Conservation (phyloP, 192 early-diverging fungal species). For the Pecoramyces ruminantium region DNA sequence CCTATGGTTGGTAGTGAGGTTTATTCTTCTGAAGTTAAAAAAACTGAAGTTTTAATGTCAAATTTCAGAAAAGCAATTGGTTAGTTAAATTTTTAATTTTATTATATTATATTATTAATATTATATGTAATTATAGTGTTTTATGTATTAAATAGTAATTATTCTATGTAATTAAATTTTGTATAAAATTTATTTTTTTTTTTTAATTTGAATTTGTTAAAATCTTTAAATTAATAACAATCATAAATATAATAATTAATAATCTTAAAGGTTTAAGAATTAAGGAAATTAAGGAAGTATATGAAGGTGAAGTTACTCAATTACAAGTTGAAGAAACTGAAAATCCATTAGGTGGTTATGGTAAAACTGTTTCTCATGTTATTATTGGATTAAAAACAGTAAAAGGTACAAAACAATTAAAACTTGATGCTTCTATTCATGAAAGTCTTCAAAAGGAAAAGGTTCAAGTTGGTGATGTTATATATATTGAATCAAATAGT, state of each 20-base stretch:
- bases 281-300: slow-evolving; percentile 98
- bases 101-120: too few relatives aligned
- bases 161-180: too few relatives aligned
- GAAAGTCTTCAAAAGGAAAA: slow-evolving; percentile 95
- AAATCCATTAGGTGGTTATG: slow-evolving; percentile 94
- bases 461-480: slow-evolving; percentile 88
- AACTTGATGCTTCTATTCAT: slow-evolving; percentile 92
- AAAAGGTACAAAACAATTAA: slow-evolving; percentile 95
- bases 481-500: slow-evolving; percentile 94
- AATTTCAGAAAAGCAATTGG: slow-evolving; percentile 94
- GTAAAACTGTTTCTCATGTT: slow-evolving; percentile 90
- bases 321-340: slow-evolving; percentile 93
- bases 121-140: too few relatives aligned
- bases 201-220: too few relatives aligned
- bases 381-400: slow-evolving; percentile 93
- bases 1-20: slow-evolving; percentile 98
- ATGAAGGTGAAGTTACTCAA: slow-evolving; percentile 97
- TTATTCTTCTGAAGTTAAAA: slow-evolving; percentile 94
- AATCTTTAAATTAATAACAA: too few relatives aligned
- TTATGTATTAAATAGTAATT: too few relatives aligned
- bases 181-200: too few relatives aligned
- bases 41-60: slow-evolving; percentile 99
- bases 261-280: slow-evolving; percentile 72
- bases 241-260: too few relatives aligned
- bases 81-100: too few relatives aligned